Evolutionary conservation across 768 basidiomycete species (phyloP).

Genomic region (Suillus fuscotomentosus): DNA sequence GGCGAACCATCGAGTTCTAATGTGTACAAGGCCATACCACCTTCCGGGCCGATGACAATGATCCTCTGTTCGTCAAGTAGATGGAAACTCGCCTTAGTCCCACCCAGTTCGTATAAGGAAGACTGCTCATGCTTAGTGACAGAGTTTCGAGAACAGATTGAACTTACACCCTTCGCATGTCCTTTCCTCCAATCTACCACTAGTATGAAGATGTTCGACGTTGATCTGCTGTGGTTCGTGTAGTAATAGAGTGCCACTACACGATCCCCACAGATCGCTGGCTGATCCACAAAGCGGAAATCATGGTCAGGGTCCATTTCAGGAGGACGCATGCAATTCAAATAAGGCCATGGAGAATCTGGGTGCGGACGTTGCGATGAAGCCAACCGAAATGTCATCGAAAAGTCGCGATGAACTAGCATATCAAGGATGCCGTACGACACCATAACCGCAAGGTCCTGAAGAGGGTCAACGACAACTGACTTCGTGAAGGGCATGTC

Average conservation of each 20-base stretch:
- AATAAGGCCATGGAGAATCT: not conserved
- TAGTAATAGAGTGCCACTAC: not conserved
- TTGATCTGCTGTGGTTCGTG: rapidly evolving
- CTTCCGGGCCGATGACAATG: not conserved
- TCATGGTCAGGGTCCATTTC: not conserved
- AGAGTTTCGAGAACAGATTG: not conserved
- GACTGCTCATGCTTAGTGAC: not conserved
- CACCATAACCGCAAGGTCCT: not conserved
- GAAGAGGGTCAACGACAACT: not conserved
- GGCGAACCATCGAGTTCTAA: not conserved
- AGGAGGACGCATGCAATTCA: not conserved
- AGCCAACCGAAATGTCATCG: not conserved
- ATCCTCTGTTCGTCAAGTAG: not conserved
- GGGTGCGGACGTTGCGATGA: not conserved
- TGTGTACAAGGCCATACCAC: not conserved
- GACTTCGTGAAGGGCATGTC: not conserved
- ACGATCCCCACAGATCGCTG: not conserved
- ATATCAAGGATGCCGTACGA: rapidly evolving
- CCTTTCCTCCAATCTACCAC: not conserved
- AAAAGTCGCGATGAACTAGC: not conserved
- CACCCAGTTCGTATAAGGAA: not conserved
- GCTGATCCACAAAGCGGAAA: no score
- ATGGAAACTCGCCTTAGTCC: not conserved
- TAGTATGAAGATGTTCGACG: not conserved
- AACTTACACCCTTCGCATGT: not conserved